A percentile compares a stretch with the other conserved stretches of the same genome.
Evolutionary conservation across 257 asterid genomes (phyloP).

Genomic region (Gynochthodes officinalis): DNA sequence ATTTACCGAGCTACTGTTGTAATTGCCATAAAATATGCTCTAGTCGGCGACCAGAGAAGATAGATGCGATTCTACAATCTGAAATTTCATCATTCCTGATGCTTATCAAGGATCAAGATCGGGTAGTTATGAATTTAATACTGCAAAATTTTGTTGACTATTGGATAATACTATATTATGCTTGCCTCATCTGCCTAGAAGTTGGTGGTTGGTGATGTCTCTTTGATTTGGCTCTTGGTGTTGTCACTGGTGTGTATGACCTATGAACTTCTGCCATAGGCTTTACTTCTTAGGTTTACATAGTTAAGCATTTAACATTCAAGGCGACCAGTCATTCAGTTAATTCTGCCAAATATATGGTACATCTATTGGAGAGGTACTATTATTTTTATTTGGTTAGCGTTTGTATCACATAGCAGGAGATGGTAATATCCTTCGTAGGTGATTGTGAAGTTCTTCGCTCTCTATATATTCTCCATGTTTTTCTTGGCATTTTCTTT

Average conservation of each 20-base stretch:
- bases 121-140: slow-evolving; percentile 51
- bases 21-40: slow-evolving; percentile 85
- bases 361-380: neutral
- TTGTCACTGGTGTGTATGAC: neutral
- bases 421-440: neutral
- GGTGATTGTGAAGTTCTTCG: neutral
- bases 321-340: neutral
- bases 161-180: neutral
- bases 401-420: neutral
- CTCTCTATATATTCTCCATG: neutral
- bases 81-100: slow-evolving; percentile 88
- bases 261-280: neutral
- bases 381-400: neutral
- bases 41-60: slow-evolving; percentile 94
- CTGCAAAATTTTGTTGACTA: neutral
- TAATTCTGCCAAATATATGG: neutral
- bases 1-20: slow-evolving; percentile 97
- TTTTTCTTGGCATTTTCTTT: neutral
- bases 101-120: slow-evolving; percentile 88
- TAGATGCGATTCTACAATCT: slow-evolving; percentile 77
- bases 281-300: neutral
- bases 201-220: neutral
- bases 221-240: neutral
- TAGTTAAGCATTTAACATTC: no score
- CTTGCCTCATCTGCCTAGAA: neutral